phyloP scores from a whole-genome alignment of 805 yeast species.

The Yamadazyma ubonensis region DNA sequence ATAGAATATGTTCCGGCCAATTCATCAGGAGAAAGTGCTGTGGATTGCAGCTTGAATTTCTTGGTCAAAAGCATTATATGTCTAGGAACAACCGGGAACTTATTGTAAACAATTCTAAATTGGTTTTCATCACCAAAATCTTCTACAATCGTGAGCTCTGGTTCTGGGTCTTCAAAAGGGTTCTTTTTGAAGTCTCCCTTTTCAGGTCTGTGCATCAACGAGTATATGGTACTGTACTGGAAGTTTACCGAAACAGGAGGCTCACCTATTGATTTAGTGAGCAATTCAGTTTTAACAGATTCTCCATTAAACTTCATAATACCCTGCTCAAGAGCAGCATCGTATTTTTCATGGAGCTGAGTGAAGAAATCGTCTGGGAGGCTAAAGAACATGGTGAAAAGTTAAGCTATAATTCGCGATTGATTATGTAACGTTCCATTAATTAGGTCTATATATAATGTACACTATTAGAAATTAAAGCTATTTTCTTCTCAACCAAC shows the following conservation, averaged over 20 bases:
- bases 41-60: conserved; percentile 65
- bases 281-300: conserved; percentile 29
- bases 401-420: conserved; percentile 3
- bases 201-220: conserved; percentile 41
- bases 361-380: conserved; percentile 41
- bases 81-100: conserved; percentile 77
- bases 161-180: conserved; percentile 83
- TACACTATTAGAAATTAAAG: conserved; percentile 1
- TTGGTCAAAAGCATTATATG: conserved; percentile 81
- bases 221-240: conserved; percentile 31
- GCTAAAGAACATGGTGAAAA: conserved; percentile 18
- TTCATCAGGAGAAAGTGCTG: conserved; percentile 73
- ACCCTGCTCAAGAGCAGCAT: conserved; percentile 46
- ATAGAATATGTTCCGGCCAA: conserved; percentile 57
- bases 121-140: conserved; percentile 52
- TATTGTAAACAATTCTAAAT: conserved; percentile 69
- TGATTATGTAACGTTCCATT: neutral
- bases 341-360: conserved; percentile 39
- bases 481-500: conserved; percentile 25
- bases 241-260: conserved; percentile 16
- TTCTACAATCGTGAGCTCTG: conserved; percentile 61
- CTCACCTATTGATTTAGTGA: conserved; percentile 13
- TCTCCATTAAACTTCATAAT: conserved; percentile 54
- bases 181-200: conserved; percentile 44
- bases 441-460: neutral